phyloP scores from a whole-genome alignment of 371 early-diverging fungal genomes.

The Entomophthora muscae region DNA sequence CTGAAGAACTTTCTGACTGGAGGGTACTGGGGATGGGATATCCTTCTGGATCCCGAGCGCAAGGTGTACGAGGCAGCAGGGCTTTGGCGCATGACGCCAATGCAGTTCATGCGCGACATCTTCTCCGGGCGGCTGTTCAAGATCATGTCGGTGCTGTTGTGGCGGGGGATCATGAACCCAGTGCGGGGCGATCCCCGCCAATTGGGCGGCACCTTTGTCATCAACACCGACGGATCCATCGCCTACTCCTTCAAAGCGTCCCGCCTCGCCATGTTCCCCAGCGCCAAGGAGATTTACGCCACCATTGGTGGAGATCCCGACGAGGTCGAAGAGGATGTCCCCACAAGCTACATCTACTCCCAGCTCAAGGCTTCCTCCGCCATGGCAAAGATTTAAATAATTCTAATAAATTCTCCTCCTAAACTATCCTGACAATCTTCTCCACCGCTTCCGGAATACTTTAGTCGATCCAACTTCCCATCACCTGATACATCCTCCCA shows the following conservation, averaged over 20 bases:
- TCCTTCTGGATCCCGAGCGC: background rate
- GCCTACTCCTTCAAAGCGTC: background rate
- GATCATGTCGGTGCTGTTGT: background rate
- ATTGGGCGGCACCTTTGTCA: background rate
- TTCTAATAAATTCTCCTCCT: too few species aligned
- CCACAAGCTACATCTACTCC: background rate
- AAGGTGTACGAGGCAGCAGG: constrained; percentile 5
- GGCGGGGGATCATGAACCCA: background rate
- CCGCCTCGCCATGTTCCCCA: background rate
- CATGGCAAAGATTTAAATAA: too few species aligned
- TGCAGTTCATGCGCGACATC: background rate
- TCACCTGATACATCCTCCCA: too few species aligned
- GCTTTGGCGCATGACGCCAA: background rate
- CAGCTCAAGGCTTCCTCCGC: background rate
- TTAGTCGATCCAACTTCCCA: too few species aligned
- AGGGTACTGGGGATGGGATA: constrained; percentile 9
- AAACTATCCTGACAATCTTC: too few species aligned
- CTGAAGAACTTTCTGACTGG: background rate
- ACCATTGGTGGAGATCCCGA: background rate
- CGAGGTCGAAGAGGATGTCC: background rate
- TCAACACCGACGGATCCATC: background rate
- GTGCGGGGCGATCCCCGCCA: background rate
- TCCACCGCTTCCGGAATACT: too few species aligned
- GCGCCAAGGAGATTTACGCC: background rate
- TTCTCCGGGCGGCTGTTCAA: background rate